These are phyloP conservation scores for Leptographium radiaticola DNA, from an alignment of 2,329 filamentous ascomycete genomes.

Conservation along the genomic window DNA sequence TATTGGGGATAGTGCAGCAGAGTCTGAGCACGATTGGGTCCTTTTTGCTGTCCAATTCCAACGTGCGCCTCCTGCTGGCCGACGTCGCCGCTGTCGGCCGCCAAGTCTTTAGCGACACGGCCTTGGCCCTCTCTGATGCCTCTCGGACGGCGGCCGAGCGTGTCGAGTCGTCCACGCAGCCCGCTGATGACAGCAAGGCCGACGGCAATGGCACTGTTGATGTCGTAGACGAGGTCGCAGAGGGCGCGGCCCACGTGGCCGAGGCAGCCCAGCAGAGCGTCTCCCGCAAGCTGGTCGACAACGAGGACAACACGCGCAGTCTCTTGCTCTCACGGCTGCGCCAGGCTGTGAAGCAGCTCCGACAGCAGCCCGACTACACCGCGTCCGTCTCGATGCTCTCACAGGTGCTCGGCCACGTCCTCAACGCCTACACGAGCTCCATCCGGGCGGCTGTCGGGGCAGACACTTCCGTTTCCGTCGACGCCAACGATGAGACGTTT, in stretches of 20 bases:
- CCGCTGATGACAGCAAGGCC: constrained; percentile 17
- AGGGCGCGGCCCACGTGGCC: constrained; percentile 39
- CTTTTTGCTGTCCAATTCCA: constrained; percentile 76
- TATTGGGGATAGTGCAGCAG: constrained; percentile 52
- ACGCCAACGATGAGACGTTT: constrained; percentile 62
- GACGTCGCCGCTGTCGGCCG: constrained; percentile 68
- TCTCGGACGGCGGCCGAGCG: constrained; percentile 63
- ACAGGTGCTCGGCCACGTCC: constrained; percentile 64
- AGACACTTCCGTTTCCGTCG: constrained; percentile 55
- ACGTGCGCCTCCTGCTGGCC: constrained; percentile 75
- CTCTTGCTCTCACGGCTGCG: constrained; percentile 60
- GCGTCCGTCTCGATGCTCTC: constrained; percentile 74
- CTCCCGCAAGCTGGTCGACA: constrained; percentile 58
- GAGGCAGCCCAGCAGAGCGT: constrained; percentile 54
- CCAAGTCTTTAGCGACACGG: constrained; percentile 78
- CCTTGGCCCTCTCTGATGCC: constrained; percentile 62
- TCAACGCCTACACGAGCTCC: constrained; percentile 61
- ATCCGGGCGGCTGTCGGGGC: constrained; percentile 56
- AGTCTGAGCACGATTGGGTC: constrained; percentile 74
- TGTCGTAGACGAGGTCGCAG: constrained; percentile 37
- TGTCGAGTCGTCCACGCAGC: constrained; percentile 27
- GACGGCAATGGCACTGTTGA: constrained; percentile 34
- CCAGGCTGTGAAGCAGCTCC: constrained; percentile 58
- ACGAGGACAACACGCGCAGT: constrained; percentile 49
- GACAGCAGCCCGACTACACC: constrained; percentile 68